A percentile compares a stretch with the other conserved stretches of the same genome.
Evolutionary conservation across 1,284 basidiomycete species (phyloP).

Genomic region (Trichosporon faecale): DNA sequence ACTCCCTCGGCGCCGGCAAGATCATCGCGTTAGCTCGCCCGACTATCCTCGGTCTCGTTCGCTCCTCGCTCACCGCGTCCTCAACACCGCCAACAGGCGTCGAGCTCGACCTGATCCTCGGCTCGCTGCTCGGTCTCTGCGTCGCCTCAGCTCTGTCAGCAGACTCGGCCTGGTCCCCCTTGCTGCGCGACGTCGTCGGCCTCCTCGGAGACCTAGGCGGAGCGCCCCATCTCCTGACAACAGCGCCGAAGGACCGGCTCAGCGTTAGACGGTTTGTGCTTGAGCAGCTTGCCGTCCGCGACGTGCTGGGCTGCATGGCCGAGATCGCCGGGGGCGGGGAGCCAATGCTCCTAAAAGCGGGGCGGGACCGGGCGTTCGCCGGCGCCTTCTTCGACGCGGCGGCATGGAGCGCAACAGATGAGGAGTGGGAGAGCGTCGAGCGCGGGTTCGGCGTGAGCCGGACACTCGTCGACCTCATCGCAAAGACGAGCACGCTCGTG

Average conservation of each 20-base stretch:
- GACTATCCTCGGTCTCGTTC: constrained; percentile 31
- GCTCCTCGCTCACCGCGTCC: constrained; percentile 22
- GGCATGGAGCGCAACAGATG: constrained; percentile 31
- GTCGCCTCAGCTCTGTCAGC: background rate
- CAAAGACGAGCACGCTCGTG: constrained; percentile 33
- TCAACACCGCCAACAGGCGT: constrained; percentile 19
- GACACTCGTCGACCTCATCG: constrained; percentile 2
- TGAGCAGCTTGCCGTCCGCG: constrained; percentile 44
- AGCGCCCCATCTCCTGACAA: constrained; percentile 31
- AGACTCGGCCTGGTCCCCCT: background rate
- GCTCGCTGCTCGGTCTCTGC: constrained; percentile 10
- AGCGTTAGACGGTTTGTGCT: constrained; percentile 40
- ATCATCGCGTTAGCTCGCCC: constrained; percentile 30
- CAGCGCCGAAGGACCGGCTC: constrained; percentile 30
- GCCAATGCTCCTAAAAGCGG: constrained; percentile 32
- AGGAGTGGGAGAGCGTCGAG: constrained; percentile 46
- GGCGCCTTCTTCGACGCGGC: constrained; percentile 40
- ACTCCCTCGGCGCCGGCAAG: constrained; percentile 29
- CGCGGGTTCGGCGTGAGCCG: constrained; percentile 38
- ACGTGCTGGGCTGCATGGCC: constrained; percentile 47
- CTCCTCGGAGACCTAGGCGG: constrained; percentile 43
- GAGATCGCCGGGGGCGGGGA: constrained; percentile 43
- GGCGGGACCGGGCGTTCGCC: background rate
- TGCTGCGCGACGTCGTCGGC: constrained; percentile 34
- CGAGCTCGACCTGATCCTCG: background rate